Percentiles rank a stretch among this genome's conserved stretches.
These are phyloP conservation scores for Acarospora socialis DNA, from an alignment of 2,329 filamentous ascomycete genomes.

Conservation along the genomic window DNA sequence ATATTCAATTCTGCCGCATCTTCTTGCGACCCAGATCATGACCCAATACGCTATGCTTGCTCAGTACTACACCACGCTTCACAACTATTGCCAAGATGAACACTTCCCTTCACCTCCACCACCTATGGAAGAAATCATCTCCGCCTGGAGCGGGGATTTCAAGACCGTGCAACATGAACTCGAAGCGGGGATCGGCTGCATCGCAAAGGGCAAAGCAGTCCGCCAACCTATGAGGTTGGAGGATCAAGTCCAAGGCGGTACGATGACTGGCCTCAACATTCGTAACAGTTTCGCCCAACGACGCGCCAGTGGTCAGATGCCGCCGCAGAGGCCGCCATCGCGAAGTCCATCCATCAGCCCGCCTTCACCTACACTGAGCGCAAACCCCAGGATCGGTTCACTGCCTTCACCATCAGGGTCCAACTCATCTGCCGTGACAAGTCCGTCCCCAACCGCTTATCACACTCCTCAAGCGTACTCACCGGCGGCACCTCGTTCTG, in stretches of 20 bases:
- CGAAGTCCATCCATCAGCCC: slow-evolving; percentile 10
- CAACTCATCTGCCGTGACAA: slow-evolving; percentile 9
- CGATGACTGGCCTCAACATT: slow-evolving; percentile 33
- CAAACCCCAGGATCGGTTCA: slow-evolving; percentile 10
- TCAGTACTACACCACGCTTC: slow-evolving; percentile 62
- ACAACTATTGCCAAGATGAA: slow-evolving; percentile 56
- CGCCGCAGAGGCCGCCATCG: slow-evolving; percentile 14
- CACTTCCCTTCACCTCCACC: slow-evolving; percentile 58
- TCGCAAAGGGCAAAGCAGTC: slow-evolving; percentile 54
- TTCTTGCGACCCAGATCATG: slow-evolving; percentile 56
- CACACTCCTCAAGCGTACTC: slow-evolving; percentile 20
- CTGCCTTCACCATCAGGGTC: slow-evolving; percentile 14
- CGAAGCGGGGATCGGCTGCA: slow-evolving; percentile 46
- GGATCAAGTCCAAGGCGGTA: slow-evolving; percentile 20
- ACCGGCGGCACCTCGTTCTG: slow-evolving; percentile 28
- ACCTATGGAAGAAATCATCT: slow-evolving; percentile 55
- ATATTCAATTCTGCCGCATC: slow-evolving; percentile 58
- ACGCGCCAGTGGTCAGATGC: slow-evolving; percentile 24
- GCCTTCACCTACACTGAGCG: slow-evolving; percentile 10
- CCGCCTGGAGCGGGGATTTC: slow-evolving; percentile 50
- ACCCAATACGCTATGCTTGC: slow-evolving; percentile 67
- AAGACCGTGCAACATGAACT: slow-evolving; percentile 49
- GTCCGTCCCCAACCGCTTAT: slow-evolving; percentile 18
- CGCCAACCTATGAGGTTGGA: slow-evolving; percentile 40
- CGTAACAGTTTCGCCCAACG: slow-evolving; percentile 28